Base-by-base conservation (phyloP, 2,329 filamentous ascomycete genomes). In the Exserohilum rostratum region DNA sequence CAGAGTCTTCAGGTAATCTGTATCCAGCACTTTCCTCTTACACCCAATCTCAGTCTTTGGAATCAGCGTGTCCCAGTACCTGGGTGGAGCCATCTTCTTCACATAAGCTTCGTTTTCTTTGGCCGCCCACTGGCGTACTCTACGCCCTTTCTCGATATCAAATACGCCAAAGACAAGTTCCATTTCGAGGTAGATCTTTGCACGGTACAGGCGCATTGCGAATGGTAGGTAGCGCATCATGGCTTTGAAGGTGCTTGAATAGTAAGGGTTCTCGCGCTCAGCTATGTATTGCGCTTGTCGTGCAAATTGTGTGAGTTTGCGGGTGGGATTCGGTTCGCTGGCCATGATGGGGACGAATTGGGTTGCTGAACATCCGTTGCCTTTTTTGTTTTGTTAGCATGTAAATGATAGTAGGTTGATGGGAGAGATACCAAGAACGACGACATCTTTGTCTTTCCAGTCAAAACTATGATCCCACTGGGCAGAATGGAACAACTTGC, bases 231-330 rank as follows among this genome's bases (percentile, higher is more conserved):
- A 78, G 30, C 74, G 70, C 78, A 82, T 79, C 2, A 74, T 54
- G n/a, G 67, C 70, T 60, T 79, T 77, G 68, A 80, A 80, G 0
- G 66, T 47, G 0, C 65, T 15, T 0, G 74, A 70, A 56, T 81
- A 82, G 42, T 67, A 53, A 0, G 74, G 77, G 46, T 80, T 81
- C 0, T 76, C 72, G 10, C 79, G 73, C 43, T 79, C 77, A 2
- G 76, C 70, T 1, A 83, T 70, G 70, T 78, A 83, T 54, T 83
- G 82, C 4, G 81, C 70, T 65, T 82, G 80, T 7, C 80, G 77
- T n/a, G 70, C 76, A 58, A 83, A 82, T 44, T 83, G 80, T 0
- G 75, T 78, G 18, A 81, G 67, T 20, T 71, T 74, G 17, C 68
- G 73, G 9, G 74, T 78, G 4, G 74, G 68, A 11, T 61, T 62